Evolutionary conservation across 345 rosid genomes (phyloP).

Genomic region (Salix arbutifolia): DNA sequence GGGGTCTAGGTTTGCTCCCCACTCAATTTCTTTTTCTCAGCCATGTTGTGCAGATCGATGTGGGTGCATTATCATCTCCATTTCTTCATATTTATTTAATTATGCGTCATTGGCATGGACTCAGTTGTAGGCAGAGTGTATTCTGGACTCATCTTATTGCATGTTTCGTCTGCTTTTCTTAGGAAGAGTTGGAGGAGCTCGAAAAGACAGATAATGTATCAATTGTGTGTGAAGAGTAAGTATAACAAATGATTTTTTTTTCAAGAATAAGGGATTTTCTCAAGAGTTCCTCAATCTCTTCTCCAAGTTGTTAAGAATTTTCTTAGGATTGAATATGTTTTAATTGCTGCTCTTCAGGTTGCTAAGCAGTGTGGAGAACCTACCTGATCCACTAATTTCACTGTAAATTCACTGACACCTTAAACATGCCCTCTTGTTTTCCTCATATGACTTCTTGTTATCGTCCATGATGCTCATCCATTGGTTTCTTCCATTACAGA

Average conservation of each 20-base stretch:
- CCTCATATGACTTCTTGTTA: not conserved
- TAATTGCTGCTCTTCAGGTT: constrained; percentile 32
- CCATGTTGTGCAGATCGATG: not conserved
- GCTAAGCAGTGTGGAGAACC: constrained; percentile 29
- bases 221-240: constrained; percentile 62
- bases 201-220: constrained; percentile 42
- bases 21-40: not conserved
- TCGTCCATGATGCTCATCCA: constrained; percentile 8
- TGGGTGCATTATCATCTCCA: not conserved
- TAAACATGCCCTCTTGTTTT: not conserved
- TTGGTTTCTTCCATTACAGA: constrained; percentile 34
- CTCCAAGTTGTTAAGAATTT: not conserved
- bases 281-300: not conserved
- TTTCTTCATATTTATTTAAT: not conserved
- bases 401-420: constrained; percentile 35
- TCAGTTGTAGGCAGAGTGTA: not conserved
- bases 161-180: constrained; percentile 17
- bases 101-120: constrained; percentile 2
- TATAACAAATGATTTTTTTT: constrained; percentile 4
- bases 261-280: not conserved
- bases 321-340: constrained; percentile 4
- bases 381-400: constrained; percentile 61
- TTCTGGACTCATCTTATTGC: not conserved
- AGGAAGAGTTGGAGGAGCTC: constrained; percentile 63
- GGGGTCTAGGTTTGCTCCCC: not conserved